These are phyloP conservation scores for Cladosporium sp. DNA, from an alignment of 2,329 filamentous ascomycete genomes.

Conservation along the genomic window DNA sequence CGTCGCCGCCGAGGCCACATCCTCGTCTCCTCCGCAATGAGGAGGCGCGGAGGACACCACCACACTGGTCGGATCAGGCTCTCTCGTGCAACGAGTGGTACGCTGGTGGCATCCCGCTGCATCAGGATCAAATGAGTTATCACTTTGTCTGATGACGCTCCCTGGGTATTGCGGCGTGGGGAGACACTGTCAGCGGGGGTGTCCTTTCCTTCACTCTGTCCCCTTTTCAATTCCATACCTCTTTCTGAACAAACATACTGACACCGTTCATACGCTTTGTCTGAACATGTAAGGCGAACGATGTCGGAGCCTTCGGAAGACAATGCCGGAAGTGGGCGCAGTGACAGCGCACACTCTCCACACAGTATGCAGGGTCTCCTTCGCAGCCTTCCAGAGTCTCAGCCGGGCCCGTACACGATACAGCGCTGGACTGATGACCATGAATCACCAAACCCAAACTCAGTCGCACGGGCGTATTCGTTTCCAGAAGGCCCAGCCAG, in stretches of 20 bases:
- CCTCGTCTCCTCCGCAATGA: not conserved
- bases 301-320: conserved; percentile 6
- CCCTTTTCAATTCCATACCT: not conserved
- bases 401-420: not conserved
- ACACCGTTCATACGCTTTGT: not conserved
- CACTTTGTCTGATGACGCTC: not conserved
- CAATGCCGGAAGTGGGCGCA: conserved; percentile 9
- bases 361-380: conserved; percentile 5
- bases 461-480: not conserved
- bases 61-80: not conserved
- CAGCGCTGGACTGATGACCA: not conserved
- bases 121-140: not conserved
- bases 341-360: conserved; percentile 9
- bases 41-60: not conserved
- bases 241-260: not conserved
- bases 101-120: not conserved
- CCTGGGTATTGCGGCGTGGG: not conserved
- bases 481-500: conserved; percentile 3
- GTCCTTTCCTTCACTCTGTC: not conserved
- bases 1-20: not conserved
- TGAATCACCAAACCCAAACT: not conserved
- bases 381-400: not conserved
- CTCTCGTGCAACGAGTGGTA: not conserved
- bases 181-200: not conserved
- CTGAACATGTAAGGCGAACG: not conserved